Evolutionary conservation across 2,329 filamentous ascomycete species (phyloP).

Genomic region (Rutstroemia sp.): DNA sequence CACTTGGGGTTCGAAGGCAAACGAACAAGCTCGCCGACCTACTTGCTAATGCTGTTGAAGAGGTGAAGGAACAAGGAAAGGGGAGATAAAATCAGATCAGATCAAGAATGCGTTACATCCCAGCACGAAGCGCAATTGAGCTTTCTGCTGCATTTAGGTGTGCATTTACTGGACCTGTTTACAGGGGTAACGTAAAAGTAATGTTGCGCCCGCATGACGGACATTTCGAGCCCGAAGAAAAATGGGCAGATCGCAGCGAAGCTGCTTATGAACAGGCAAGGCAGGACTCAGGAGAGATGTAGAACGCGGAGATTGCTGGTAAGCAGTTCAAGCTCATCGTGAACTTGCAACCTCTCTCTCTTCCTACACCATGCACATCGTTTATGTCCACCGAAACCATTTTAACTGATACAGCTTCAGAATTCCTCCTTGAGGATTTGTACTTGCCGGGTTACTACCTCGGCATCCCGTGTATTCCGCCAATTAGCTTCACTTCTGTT

Average conservation of each 20-base stretch:
- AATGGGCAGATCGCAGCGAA: slow-evolving; percentile 12
- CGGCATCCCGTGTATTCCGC: neutral
- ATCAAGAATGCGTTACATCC: slow-evolving; percentile 11
- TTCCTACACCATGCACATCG: too few relatives aligned
- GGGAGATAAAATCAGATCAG: slow-evolving; percentile 13
- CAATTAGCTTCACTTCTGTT: neutral
- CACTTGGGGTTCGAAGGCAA: slow-evolving; percentile 11
- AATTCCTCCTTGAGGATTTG: too few relatives aligned
- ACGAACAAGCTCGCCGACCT: slow-evolving; percentile 12
- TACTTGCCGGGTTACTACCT: neutral
- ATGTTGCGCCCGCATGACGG: neutral
- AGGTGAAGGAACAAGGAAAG: slow-evolving; percentile 17
- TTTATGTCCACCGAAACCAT: too few relatives aligned
- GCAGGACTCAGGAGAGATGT: too few relatives aligned
- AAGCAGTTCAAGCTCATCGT: neutral
- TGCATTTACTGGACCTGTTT: slow-evolving; percentile 10
- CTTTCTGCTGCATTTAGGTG: slow-evolving; percentile 13
- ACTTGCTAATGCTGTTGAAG: slow-evolving; percentile 19
- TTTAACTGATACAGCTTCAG: too few relatives aligned
- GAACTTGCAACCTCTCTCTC: too few relatives aligned
- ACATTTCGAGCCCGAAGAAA: slow-evolving; percentile 9
- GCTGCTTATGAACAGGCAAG: slow-evolving; percentile 12
- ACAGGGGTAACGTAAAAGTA: slow-evolving; percentile 13
- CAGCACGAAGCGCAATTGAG: slow-evolving; percentile 11
- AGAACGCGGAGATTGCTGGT: slow-evolving; percentile 7